Percentiles rank a stretch among this genome's conserved stretches.
Conservation (phyloP, 1,284 basidiomycete genomes). For the Microbotryomycetes sp. region DNA sequence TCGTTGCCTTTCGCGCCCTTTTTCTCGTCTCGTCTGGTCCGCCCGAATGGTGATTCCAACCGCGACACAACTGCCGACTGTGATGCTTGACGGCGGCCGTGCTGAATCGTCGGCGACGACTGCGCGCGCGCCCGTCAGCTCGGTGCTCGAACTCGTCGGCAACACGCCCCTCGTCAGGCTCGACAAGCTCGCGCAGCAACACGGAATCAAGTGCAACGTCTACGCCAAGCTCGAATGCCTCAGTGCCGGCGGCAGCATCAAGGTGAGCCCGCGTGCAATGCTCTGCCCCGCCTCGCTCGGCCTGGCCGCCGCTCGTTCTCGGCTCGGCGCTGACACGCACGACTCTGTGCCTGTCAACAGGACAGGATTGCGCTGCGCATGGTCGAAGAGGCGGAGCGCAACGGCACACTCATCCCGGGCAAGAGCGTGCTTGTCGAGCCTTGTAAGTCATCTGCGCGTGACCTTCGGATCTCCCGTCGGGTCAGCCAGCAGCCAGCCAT, state of each 20-base stretch:
- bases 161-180: slow-evolving; percentile 84
- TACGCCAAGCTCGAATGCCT: slow-evolving; percentile 84
- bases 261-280: slow-evolving; percentile 57
- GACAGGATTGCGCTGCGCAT: slow-evolving; percentile 63
- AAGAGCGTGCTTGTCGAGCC: slow-evolving; percentile 90
- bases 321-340: background rate
- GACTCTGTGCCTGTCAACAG: background rate
- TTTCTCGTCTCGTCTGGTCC: background rate
- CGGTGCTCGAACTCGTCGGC: slow-evolving; percentile 74
- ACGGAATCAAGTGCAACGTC: slow-evolving; percentile 82
- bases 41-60: background rate
- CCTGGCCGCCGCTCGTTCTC: background rate
- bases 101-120: background rate
- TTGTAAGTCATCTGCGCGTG: slow-evolving; percentile 26
- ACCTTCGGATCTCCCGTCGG: background rate
- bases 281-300: background rate
- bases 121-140: too few species aligned
- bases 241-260: slow-evolving; percentile 87
- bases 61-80: background rate
- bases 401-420: slow-evolving; percentile 77
- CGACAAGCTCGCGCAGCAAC: slow-evolving; percentile 64
- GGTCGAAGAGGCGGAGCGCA: slow-evolving; percentile 83
- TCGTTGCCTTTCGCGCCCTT: background rate
- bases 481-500: background rate
- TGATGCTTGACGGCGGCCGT: background rate